Base-by-base conservation (phyloP, 148 eudicot species). In the Selenicereus undatus region DNA sequence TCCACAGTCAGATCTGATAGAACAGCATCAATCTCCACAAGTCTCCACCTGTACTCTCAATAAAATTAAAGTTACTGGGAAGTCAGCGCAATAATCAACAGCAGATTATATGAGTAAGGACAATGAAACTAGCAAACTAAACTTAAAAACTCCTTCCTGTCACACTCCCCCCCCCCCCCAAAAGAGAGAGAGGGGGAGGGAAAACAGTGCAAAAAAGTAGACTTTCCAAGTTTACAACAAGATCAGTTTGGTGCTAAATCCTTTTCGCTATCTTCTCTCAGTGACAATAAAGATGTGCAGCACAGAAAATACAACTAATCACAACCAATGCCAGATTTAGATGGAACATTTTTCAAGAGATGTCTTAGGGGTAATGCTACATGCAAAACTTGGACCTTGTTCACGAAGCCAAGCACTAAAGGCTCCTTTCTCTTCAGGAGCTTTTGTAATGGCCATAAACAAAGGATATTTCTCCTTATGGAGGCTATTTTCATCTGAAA, bases 11-110 rank as follows among this genome's bases (percentile, higher is more conserved):
- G 73, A 79, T 84, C 87, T 72, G 90, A 88, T 77, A 96, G 82
- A 65, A 88, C 88, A 73, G 98, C 97, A 90, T 96, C 95, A 87
- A 96, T 91, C 91, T 96, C 99, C 74, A 96, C 93, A 71, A 96
- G 95, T 76, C 91, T 96, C 99, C 99, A 96, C 74, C 99, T 96
- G 90, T 51, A 50, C 72, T 77, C 26, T 26, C 81, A 68, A 81
- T 54, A 74, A 24, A 54, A 82, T 76, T 30, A 32, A 64, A 26
- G 9, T 70, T 26, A 66, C 22, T 36, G 52, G 56, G 52, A 74
- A 80, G 20, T 65, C 60, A 80, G 71, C 60, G 10, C 26, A 60
- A 35, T 22, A 30, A 29, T 32, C 66, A 56, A 20, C 17, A 75
- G 16, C 10, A 76, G 68, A 56, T 68, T 17, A 18, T 51, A 54